Base-by-base conservation (phyloP, 805 yeast species). In the Wickerhamomyces xylosicus region DNA sequence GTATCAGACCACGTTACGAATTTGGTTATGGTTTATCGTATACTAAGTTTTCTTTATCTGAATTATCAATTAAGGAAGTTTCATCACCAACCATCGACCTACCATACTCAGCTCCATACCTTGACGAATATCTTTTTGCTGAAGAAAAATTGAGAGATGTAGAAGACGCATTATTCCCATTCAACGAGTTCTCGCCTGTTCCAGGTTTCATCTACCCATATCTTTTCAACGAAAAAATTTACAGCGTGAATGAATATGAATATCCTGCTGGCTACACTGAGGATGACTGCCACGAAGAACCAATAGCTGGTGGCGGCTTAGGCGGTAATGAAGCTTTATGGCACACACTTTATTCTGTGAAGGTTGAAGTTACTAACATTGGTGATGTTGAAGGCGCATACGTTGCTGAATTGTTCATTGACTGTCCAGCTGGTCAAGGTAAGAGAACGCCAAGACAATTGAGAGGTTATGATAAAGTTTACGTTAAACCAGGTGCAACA, bases 11-110 rank as follows among this genome's bases (percentile, higher is more conserved):
- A 17, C 57, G 80, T 36, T 78, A 56, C 50, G 80, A 74, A 43
- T 78, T 78, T 54, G 84, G 83, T 3, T 74, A 52, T 58, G 84
- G 84, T 8, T 56, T 77, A 35, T 71, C 80, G 2, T 77, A 73
- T 50, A 63, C 80, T 3, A 62, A 60, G 33, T 63, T 59, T 43
- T 44, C 57, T 4, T 43, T 64, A 28, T 47, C 56, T n/a, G 58
- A 53, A 21, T 53, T 74, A 35, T 53, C 63, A 18, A 67, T 72
- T 28, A 53, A 54, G 17, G 67, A 66, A 45, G 58, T 68, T 2
- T 54, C 58, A 35, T 55, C 69, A 3, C 73, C 73, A 15, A 58
- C 69, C 1, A 67, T 66, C 37, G 69, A 64, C 42, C 53, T 71
- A 34, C 69, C 72, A 3, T 62, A 61, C 29, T 71, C 76, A 1